phyloP scores from a whole-genome alignment of 139 green algal species.

The Ettlia oleoabundans region DNA sequence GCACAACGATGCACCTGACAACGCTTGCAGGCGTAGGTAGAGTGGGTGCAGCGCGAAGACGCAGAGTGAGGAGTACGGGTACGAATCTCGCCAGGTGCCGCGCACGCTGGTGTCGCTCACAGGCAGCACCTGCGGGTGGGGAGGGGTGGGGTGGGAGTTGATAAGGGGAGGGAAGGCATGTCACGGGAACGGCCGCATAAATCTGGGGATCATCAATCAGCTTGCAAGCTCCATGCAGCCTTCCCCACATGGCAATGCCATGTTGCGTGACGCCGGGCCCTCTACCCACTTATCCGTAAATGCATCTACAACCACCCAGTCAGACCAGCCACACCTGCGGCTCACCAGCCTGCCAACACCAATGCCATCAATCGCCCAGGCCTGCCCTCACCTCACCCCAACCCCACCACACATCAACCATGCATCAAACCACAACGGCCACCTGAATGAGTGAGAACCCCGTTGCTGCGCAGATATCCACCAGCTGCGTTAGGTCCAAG shows the following conservation, averaged over 20 bases:
- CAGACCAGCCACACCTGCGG: no score
- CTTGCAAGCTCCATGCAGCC: neutral
- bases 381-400: no score
- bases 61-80: conserved; percentile 94
- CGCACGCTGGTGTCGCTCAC: conserved; percentile 96
- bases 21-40: conserved; percentile 72
- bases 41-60: conserved; percentile 94
- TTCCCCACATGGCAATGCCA: no score
- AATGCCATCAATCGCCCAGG: no score
- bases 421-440: no score
- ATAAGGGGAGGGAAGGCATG: neutral
- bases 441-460: conserved; percentile 40
- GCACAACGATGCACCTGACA: conserved; percentile 54
- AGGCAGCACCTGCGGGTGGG: conserved; percentile 84
- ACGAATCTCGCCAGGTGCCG: conserved; percentile 92
- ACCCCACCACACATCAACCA: conserved; percentile 9
- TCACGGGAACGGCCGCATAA: neutral
- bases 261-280: no score
- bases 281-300: no score
- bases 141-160: neutral
- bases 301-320: no score
- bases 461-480: conserved; percentile 71
- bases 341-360: no score
- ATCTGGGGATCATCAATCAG: neutral
- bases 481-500: conserved; percentile 82